These are phyloP conservation scores for Volvariella surrecta DNA, from an alignment of 1,284 basidiomycete genomes.

Conservation along the genomic window DNA sequence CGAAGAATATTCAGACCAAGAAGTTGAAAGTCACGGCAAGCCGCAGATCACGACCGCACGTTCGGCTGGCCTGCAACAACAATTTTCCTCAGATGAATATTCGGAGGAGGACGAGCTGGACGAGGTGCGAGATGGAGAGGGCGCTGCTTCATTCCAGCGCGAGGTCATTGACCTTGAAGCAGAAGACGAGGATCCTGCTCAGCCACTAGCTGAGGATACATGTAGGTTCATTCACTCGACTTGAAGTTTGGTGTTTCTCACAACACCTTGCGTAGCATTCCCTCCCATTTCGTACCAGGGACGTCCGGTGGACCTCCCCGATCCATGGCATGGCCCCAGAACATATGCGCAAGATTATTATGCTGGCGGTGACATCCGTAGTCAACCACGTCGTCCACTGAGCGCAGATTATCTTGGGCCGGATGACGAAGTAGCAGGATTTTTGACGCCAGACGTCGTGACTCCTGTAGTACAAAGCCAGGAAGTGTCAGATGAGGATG, in stretches of 20 bases:
- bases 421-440: constrained; percentile 14
- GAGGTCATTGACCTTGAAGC: too few relatives aligned
- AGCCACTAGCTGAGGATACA: constrained; percentile 10
- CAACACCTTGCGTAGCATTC: constrained; percentile 17
- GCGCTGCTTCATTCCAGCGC: too few relatives aligned
- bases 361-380: constrained; percentile 25
- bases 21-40: too few relatives aligned
- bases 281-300: constrained; percentile 12
- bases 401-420: constrained; percentile 16
- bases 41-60: too few relatives aligned
- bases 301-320: constrained; percentile 26
- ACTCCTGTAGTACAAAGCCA: constrained; percentile 14
- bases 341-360: constrained; percentile 47
- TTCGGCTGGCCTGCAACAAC: too few relatives aligned
- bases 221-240: constrained; percentile 10
- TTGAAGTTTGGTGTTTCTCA: neutral
- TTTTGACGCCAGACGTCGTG: constrained; percentile 14
- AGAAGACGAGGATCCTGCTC: constrained; percentile 11
- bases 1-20: too few relatives aligned
- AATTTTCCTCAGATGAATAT: too few relatives aligned
- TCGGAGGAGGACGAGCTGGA: too few relatives aligned
- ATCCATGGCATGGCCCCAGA: constrained; percentile 42
- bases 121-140: too few relatives aligned
- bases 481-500: constrained; percentile 9
- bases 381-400: constrained; percentile 10